phyloP scores from a whole-genome alignment of 192 early-diverging fungal species.

The Dissophora ornata region DNA sequence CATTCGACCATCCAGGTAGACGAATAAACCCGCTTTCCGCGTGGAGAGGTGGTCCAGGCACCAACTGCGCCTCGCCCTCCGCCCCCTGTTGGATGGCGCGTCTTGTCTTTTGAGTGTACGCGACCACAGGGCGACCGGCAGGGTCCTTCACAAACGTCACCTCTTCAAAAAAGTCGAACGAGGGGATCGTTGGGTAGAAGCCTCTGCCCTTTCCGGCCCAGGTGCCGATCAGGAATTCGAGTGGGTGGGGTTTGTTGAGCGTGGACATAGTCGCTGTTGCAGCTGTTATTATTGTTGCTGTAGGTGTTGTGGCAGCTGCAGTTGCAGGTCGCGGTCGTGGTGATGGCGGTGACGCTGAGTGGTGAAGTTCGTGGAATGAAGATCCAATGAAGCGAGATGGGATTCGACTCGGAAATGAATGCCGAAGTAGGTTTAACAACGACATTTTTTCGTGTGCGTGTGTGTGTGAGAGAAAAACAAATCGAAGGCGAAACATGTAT shows the following conservation, averaged over 20 bases:
- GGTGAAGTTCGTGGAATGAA: too few relatives aligned
- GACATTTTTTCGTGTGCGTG: conserved; percentile 9
- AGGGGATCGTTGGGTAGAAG: conserved; percentile 36
- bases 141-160: conserved; percentile 38
- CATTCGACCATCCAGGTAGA: conserved; percentile 22
- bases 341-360: too few relatives aligned
- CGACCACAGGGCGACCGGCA: conserved; percentile 25
- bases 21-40: conserved; percentile 36
- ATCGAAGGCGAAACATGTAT: background rate
- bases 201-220: conserved; percentile 27
- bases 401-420: conserved; percentile 21
- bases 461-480: too few relatives aligned
- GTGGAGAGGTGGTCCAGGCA: conserved; percentile 27
- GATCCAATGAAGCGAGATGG: background rate
- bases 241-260: conserved; percentile 28
- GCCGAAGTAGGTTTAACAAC: conserved; percentile 9
- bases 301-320: background rate
- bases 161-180: conserved; percentile 43
- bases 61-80: background rate
- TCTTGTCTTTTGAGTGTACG: conserved; percentile 29
- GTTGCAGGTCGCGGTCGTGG: too few relatives aligned
- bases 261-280: conserved; percentile 4
- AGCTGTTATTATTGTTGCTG: background rate
- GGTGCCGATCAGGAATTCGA: conserved; percentile 46
- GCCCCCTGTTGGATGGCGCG: conserved; percentile 12